Percentiles rank a stretch among this genome's conserved stretches.
Conservation (phyloP, 345 rosid species). For the Pelargonium nanum region DNA sequence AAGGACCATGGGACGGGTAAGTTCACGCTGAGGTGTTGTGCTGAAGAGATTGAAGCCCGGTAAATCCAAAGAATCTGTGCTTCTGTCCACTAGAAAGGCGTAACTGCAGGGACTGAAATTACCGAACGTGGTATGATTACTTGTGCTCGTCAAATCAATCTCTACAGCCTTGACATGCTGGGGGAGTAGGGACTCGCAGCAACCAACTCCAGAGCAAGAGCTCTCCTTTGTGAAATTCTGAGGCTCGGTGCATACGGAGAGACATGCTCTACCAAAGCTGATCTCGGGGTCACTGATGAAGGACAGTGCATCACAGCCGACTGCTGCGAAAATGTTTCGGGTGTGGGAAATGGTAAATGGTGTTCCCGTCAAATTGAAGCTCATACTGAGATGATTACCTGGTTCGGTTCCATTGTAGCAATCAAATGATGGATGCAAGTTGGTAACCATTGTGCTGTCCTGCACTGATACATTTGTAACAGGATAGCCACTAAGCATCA, state of each 20-base stretch:
- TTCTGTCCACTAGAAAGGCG: conserved; percentile 6
- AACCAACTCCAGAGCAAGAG: conserved; percentile 20
- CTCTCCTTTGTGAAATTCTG: not conserved
- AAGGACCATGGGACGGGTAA: not conserved
- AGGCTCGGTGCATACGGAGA: not conserved
- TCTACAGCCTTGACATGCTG: not conserved
- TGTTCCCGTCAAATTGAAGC: rapidly evolving
- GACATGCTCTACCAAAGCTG: conserved; percentile 6
- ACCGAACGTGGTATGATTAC: not conserved
- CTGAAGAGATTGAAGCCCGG: too few relatives aligned
- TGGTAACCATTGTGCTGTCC: conserved; percentile 3
- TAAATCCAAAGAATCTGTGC: not conserved
- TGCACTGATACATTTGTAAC: conserved; percentile 4
- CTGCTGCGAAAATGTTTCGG: conserved; percentile 16
- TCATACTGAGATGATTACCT: rapidly evolving
- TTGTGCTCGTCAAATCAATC: not conserved
- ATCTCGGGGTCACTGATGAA: not conserved
- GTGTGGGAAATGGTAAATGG: conserved; percentile 11
- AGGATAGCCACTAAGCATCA: not conserved
- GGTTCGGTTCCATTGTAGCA: conserved; percentile 5
- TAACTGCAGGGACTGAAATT: conserved; percentile 10
- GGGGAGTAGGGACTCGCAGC: conserved; percentile 20
- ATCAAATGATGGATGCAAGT: not conserved
- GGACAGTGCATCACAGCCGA: conserved; percentile 15
- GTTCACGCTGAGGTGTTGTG: too few relatives aligned